These are phyloP conservation scores for Malus hybrid DNA, from an alignment of 331 rosid species.

Conservation along the genomic window DNA sequence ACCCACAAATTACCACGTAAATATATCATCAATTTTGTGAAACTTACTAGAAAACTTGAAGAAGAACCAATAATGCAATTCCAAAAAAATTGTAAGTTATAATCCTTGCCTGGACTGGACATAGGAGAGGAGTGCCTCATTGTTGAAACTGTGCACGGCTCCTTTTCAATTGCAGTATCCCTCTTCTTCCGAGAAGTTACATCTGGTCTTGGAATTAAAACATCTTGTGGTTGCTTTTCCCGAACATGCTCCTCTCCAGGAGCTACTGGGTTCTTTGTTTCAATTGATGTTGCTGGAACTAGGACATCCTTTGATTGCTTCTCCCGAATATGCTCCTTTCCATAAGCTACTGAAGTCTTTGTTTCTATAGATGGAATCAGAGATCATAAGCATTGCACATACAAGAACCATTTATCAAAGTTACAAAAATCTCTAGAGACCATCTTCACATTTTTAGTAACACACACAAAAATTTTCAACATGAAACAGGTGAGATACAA, in stretches of 20 bases:
- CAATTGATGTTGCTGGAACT: background rate
- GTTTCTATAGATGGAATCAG: background rate
- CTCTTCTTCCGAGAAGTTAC: slow-evolving; percentile 3
- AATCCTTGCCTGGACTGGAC: background rate
- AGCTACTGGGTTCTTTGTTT: slow-evolving; percentile 4
- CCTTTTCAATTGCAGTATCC: slow-evolving; percentile 2
- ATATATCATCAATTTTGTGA: background rate
- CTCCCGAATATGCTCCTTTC: slow-evolving; percentile 1
- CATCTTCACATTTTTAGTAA: background rate
- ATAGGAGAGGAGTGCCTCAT: slow-evolving; percentile 5
- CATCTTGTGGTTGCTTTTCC: background rate
- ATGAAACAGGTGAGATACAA: background rate
- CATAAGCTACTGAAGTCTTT: slow-evolving; percentile 7
- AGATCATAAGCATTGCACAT: background rate
- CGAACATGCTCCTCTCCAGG: background rate
- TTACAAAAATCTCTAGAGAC: background rate
- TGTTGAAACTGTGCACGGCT: slow-evolving; percentile 4
- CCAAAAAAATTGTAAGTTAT: background rate
- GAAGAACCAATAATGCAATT: background rate
- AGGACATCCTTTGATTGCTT: background rate
- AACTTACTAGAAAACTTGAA: background rate
- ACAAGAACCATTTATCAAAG: background rate
- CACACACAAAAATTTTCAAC: background rate
- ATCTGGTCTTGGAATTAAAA: slow-evolving; percentile 1
- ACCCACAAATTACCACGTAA: background rate